Percentiles rank a stretch among this genome's conserved stretches.
Evolutionary conservation across 768 basidiomycete species (phyloP).

Genomic region (Boletus rubroflammeus): DNA sequence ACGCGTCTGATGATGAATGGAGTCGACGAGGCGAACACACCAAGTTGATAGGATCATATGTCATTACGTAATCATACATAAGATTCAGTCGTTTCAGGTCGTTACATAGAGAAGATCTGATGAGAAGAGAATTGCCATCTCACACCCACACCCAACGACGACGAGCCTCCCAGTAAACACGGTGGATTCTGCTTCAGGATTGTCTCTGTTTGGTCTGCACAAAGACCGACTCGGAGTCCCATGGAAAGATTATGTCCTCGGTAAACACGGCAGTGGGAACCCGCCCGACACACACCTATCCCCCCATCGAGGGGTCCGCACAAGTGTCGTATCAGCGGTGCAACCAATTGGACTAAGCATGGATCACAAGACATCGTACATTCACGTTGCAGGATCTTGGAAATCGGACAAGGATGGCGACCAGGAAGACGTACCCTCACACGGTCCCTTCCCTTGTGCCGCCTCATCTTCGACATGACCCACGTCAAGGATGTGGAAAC

Average conservation of each 20-base stretch:
- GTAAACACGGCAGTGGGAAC: not conserved
- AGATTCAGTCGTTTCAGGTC: not conserved
- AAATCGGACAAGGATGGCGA: not conserved
- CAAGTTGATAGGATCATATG: not conserved
- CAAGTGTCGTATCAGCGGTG: not conserved
- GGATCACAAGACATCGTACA: not conserved
- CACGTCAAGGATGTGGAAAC: not conserved
- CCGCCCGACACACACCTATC: not conserved
- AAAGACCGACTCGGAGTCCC: not conserved
- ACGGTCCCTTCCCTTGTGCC: not conserved
- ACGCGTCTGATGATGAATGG: not conserved
- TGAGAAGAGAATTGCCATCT: not conserved
- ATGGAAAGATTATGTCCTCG: not conserved
- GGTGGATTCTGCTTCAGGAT: not conserved
- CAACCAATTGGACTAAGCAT: not conserved
- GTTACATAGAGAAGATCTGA: not conserved
- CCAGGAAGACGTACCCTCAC: not conserved
- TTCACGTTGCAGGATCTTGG: not conserved
- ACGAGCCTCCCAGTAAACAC: not conserved
- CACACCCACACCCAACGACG: too few relatives aligned
- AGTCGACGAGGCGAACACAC: not conserved
- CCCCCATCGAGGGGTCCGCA: not conserved
- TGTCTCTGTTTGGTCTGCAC: slow-evolving; percentile 13
- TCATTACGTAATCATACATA: not conserved
- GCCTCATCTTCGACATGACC: not conserved